These are phyloP conservation scores for Trametes gibbosa DNA, from an alignment of 768 basidiomycete species.

Conservation along the genomic window DNA sequence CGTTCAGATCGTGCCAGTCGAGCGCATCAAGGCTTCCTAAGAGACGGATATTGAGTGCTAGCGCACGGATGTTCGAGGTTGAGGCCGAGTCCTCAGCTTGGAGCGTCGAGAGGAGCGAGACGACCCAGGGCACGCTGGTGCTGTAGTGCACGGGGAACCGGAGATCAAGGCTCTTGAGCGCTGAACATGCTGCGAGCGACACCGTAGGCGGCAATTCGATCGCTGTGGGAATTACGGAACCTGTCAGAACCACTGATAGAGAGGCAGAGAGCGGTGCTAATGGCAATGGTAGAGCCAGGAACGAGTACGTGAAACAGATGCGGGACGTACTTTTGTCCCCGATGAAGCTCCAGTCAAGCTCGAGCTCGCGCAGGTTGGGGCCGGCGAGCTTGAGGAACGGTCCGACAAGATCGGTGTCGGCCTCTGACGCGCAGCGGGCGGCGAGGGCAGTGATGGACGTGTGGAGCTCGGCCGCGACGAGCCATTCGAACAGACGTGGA, in stretches of 20 bases:
- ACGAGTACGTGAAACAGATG: not conserved
- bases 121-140: conserved; percentile 22
- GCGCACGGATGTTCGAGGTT: conserved; percentile 3
- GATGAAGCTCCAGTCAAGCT: conserved; percentile 26
- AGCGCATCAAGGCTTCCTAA: conserved; percentile 24
- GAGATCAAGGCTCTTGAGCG: conserved; percentile 20
- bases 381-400: conserved; percentile 21
- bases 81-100: not conserved
- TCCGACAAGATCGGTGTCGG: conserved; percentile 23
- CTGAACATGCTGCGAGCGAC: conserved; percentile 19
- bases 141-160: conserved; percentile 21
- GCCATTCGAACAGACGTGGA: conserved; percentile 21
- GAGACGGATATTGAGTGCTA: conserved; percentile 24
- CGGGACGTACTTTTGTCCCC: conserved; percentile 15
- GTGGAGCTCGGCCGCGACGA: conserved; percentile 19
- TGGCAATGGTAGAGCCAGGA: not conserved
- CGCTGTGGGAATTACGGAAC: conserved; percentile 6
- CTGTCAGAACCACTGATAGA: not conserved
- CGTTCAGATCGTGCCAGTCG: conserved; percentile 23
- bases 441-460: conserved; percentile 15
- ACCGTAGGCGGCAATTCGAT: conserved; percentile 20
- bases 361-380: conserved; percentile 20
- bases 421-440: conserved; percentile 19
- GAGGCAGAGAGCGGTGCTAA: not conserved
- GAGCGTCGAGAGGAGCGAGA: conserved; percentile 19